phyloP scores from a whole-genome alignment of 2,329 filamentous ascomycete genomes.

The Pseudocercospora cruenta region DNA sequence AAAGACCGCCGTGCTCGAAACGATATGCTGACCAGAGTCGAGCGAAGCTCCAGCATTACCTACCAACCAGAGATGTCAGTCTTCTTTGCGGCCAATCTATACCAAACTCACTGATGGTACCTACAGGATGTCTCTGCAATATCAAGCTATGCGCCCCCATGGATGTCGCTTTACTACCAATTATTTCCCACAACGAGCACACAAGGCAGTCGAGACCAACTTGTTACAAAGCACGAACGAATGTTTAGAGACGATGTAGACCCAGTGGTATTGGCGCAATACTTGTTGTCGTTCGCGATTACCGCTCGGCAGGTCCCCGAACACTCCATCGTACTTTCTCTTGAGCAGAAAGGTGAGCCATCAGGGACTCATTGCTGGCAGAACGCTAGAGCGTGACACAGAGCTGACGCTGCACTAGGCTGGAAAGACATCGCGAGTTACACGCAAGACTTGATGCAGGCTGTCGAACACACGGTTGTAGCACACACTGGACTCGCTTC shows the following conservation, averaged over 20 bases:
- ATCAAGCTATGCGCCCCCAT: slow-evolving; percentile 29
- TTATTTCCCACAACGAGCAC: slow-evolving; percentile 31
- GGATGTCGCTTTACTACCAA: slow-evolving; percentile 35
- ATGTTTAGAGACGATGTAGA: slow-evolving; percentile 30
- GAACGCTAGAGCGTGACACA: not conserved
- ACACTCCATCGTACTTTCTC: slow-evolving; percentile 7
- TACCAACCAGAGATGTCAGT: slow-evolving; percentile 30
- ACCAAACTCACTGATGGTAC: not conserved
- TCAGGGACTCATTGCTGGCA: not conserved
- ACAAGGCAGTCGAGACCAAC: slow-evolving; percentile 26
- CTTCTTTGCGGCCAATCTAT: not conserved
- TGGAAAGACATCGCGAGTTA: slow-evolving; percentile 23
- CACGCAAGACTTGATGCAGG: slow-evolving; percentile 32
- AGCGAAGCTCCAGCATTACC: slow-evolving; percentile 28
- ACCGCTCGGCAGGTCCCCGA: slow-evolving; percentile 34
- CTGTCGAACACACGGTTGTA: slow-evolving; percentile 36
- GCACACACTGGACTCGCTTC: slow-evolving; percentile 39
- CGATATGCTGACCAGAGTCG: slow-evolving; percentile 26
- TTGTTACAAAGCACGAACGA: slow-evolving; percentile 35
- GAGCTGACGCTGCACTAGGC: not conserved
- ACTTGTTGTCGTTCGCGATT: slow-evolving; percentile 37
- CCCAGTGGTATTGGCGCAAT: slow-evolving; percentile 33
- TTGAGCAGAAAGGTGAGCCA: slow-evolving; percentile 10
- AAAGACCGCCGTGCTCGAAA: slow-evolving; percentile 15
- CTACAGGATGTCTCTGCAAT: slow-evolving; percentile 28